These are phyloP conservation scores for Trichoderma hamatum DNA, from an alignment of 2,329 filamentous ascomycete species.

Conservation along the genomic window DNA sequence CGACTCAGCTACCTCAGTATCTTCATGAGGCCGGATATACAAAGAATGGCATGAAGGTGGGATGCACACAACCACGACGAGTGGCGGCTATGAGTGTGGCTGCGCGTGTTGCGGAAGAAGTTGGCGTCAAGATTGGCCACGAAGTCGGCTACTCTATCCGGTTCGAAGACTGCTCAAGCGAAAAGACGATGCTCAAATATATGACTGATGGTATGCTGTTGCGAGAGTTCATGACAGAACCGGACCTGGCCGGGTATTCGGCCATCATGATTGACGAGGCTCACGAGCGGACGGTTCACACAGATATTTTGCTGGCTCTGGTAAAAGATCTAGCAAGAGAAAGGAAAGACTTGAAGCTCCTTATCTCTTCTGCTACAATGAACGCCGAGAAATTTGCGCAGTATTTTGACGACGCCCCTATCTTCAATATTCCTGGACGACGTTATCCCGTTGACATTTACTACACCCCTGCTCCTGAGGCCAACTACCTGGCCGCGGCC, in stretches of 20 bases:
- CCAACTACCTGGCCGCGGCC: slow-evolving; percentile 88
- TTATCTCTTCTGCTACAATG: slow-evolving; percentile 94
- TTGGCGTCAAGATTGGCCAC: slow-evolving; percentile 84
- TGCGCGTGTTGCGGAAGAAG: slow-evolving; percentile 92
- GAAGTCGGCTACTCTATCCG: slow-evolving; percentile 95
- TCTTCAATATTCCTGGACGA: slow-evolving; percentile 91
- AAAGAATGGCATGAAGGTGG: slow-evolving; percentile 80
- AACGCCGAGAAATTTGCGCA: slow-evolving; percentile 89
- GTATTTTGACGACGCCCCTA: slow-evolving; percentile 90
- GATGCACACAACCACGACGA: slow-evolving; percentile 90
- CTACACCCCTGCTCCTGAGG: slow-evolving; percentile 87
- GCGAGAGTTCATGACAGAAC: slow-evolving; percentile 86
- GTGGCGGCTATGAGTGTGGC: slow-evolving; percentile 98
- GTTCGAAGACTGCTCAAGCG: slow-evolving; percentile 89
- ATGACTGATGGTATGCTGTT: slow-evolving; percentile 97
- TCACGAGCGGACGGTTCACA: slow-evolving; percentile 89
- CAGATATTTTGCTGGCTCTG: slow-evolving; percentile 85
- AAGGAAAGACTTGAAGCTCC: slow-evolving; percentile 80
- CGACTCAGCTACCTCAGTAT: slow-evolving; percentile 93
- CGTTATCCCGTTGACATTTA: slow-evolving; percentile 89
- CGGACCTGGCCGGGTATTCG: slow-evolving; percentile 78
- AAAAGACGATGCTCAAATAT: slow-evolving; percentile 91
- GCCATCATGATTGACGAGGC: slow-evolving; percentile 97
- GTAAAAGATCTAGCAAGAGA: slow-evolving; percentile 86
- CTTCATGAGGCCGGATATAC: slow-evolving; percentile 90